phyloP scores from a whole-genome alignment of 2,329 filamentous ascomycete genomes.

The Malbranchea zuffiana region DNA sequence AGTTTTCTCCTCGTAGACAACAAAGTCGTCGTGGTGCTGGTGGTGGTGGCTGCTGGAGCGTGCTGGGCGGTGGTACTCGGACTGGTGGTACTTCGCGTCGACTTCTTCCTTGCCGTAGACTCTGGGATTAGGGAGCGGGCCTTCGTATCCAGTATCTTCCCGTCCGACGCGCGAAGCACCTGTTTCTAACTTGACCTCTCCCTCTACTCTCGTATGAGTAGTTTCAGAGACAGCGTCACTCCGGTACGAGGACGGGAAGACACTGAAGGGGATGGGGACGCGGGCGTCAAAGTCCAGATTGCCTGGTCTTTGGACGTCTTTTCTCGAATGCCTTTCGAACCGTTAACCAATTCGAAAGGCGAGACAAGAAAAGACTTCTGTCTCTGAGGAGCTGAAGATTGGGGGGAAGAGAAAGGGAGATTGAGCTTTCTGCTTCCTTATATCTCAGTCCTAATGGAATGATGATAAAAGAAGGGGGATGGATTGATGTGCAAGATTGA shows the following conservation, averaged over 20 bases:
- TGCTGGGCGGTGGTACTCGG: conserved; percentile 39
- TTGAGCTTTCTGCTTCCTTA: conserved; percentile 1
- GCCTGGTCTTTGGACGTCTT: conserved; percentile 66
- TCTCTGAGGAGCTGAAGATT: conserved; percentile 21
- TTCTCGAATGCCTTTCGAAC: conserved; percentile 54
- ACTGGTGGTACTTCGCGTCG: conserved; percentile 60
- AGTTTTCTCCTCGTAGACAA: conserved; percentile 30
- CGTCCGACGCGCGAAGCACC: conserved; percentile 77
- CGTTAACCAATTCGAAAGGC: conserved; percentile 39
- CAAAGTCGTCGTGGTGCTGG: conserved; percentile 6
- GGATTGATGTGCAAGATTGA: too few species aligned
- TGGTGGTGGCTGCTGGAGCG: conserved; percentile 10
- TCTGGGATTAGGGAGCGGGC: conserved; percentile 54
- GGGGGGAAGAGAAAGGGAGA: conserved; percentile 10
- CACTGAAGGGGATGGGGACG: conserved; percentile 98
- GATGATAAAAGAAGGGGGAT: conserved; percentile 14
- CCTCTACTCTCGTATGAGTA: conserved; percentile 73
- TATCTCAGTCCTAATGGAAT: conserved; percentile 6
- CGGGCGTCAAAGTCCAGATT: conserved; percentile 99
- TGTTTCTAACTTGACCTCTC: conserved; percentile 68
- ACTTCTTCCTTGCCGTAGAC: conserved; percentile 75
- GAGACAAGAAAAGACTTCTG: conserved; percentile 40
- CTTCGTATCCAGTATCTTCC: conserved; percentile 78
- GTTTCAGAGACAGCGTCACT: conserved; percentile 56
- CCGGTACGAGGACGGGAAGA: conserved; percentile 98